These are phyloP conservation scores for Rhodotorula sp. DNA, from an alignment of 1,284 basidiomycete genomes.

Conservation along the genomic window DNA sequence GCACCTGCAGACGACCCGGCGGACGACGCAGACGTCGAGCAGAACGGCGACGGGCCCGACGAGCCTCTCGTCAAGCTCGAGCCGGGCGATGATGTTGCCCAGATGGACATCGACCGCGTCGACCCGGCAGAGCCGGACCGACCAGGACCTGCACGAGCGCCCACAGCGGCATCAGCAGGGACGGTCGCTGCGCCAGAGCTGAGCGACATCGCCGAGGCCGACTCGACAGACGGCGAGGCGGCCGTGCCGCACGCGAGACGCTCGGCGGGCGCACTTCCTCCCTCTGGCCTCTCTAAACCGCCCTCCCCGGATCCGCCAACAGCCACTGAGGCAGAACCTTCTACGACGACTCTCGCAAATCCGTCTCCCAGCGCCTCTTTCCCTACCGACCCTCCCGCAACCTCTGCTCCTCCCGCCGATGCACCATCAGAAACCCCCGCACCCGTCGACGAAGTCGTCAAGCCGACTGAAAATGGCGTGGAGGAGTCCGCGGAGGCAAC, in stretches of 20 bases:
- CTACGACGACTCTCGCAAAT: too few relatives aligned
- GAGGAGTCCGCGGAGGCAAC: too few relatives aligned
- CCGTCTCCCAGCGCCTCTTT: too few relatives aligned
- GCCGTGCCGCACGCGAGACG: neutral
- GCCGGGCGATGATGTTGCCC: neutral
- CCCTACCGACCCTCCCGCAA: too few relatives aligned
- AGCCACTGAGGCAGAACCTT: too few relatives aligned
- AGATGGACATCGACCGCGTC: neutral
- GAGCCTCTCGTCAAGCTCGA: conserved; percentile 1
- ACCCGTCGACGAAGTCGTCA: too few relatives aligned
- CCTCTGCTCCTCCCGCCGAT: too few relatives aligned
- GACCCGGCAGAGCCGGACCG: neutral
- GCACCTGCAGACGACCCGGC: neutral
- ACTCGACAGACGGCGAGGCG: neutral
- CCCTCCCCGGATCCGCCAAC: too few relatives aligned
- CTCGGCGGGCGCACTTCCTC: too few relatives aligned
- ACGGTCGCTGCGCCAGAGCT: neutral
- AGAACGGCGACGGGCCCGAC: neutral
- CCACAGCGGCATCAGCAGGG: too few relatives aligned
- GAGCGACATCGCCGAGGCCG: conserved; percentile 2
- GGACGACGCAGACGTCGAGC: neutral
- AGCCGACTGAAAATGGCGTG: too few relatives aligned
- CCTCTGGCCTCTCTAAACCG: neutral
- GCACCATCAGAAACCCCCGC: too few relatives aligned
- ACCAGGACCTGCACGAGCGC: neutral